Evolutionary conservation across 257 asterid genomes (phyloP).

Genomic region (Jacaranda copaia): DNA sequence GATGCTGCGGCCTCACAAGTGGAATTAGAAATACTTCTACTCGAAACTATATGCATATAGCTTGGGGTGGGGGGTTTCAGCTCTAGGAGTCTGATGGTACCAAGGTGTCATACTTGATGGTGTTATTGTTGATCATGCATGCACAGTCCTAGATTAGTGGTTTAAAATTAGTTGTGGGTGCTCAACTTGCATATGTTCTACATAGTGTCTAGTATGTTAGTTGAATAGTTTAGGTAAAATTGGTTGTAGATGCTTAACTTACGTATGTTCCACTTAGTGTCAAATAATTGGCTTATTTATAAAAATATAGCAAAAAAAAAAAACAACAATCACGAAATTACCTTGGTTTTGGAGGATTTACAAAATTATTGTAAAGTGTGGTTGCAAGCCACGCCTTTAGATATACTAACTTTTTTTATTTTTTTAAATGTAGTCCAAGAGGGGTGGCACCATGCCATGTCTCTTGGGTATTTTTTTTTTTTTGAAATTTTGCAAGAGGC

Average conservation of each 20-base stretch:
- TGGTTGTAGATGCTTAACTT: no score
- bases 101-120: constrained; percentile 6
- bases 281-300: no score
- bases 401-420: no score
- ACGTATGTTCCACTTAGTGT: not conserved
- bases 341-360: no score
- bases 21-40: not conserved
- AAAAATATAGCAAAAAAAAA: no score
- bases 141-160: not conserved
- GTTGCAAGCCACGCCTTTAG: no score
- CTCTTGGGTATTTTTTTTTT: no score
- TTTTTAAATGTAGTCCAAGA: no score
- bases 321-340: no score
- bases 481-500: no score
- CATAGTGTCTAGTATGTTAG: not conserved
- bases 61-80: not conserved
- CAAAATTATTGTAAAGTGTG: no score
- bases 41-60: not conserved
- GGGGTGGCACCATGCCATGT: no score
- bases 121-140: not conserved
- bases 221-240: not conserved
- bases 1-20: not conserved
- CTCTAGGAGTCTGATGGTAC: not conserved
- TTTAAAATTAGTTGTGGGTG: constrained; percentile 7
- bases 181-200: not conserved